Base-by-base conservation (phyloP, 2,329 filamentous ascomycete species). In the Lecanicillium sp. region DNA sequence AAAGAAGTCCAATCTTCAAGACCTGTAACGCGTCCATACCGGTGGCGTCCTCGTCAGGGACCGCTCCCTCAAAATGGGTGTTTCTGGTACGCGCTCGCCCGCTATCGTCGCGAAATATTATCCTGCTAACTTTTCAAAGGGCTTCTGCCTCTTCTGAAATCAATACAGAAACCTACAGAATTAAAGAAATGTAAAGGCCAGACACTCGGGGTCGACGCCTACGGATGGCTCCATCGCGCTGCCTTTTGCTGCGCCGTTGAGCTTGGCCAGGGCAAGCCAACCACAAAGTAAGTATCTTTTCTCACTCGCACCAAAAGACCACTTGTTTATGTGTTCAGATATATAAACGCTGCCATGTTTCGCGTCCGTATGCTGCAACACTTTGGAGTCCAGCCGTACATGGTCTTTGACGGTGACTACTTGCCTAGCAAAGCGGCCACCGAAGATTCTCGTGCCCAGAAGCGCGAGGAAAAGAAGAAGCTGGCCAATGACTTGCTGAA, bases 141-240 rank as follows among this genome's bases (percentile, higher is more conserved):
- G 32, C 77, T 98, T 38, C 73, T 96, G 25, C 87, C 87, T 28
- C 72, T 96, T 43, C 78, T 98, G 44, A 96, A 96, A 64, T 96
- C 92, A 33, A 96, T 98, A 39, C 92, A 98, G 43, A 88, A 85
- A 55, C 84, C 85, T 55, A 84, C 78, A 36, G 84, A 86, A 50
- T 71, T 98, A 43, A 94, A 88, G 58, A 88, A 88, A 54, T 95
- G 85, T 60, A 67, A 75, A 11, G 92, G 90, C 37, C 81, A 94
- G 62, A 94, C 84, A 2, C 74, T 98, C 33, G 94, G 85, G n/a
- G 81, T 98, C 27, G 92, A 98, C 60, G 90, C 85, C 41, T 98
- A 98, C 71, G 92, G 90, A 58, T 98, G 94, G 92, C 79, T 98
- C 40, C 92, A 98, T 62, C 83, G 92, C 49, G 94, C 89, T 38